Base-by-base conservation (phyloP, 1,284 basidiomycete species). In the Neonothopanus nambi region DNA sequence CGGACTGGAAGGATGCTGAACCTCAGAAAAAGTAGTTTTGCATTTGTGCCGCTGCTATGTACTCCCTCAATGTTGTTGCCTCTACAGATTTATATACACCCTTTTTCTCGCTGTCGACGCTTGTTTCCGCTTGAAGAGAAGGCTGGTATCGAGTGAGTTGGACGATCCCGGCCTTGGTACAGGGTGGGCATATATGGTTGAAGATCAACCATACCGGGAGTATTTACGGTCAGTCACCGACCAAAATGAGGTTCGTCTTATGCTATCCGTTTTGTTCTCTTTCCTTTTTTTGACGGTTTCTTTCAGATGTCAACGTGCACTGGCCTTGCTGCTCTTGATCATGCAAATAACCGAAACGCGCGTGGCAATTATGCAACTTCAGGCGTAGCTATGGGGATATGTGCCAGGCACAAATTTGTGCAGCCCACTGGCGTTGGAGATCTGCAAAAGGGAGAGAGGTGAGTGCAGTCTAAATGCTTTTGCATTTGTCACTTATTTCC, bases 321-420 rank as follows among this genome's bases (percentile, higher is more conserved):
- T 20, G 54, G 56, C 1, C 39, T 64, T 6, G 40, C 48, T 1
- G 60, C 61, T 8, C 28, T 63, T 1, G 56, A 57, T 13, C 30
- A 53, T 37, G 62, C 61, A 0, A n/a, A n/a, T n/a, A n/a, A n/a
- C n/a, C n/a, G n/a, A n/a, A n/a, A n/a, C n/a, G n/a, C n/a, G n/a
- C n/a, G n/a, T n/a, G n/a, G n/a, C n/a, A n/a, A n/a, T 1, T 54
- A 60, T 20, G 20, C 21, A 7, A 46, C 46, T 0, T 58, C 61
- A 0, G 62, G 62, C 0, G 49, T 61, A 6, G 59, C 42, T 0
- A 51, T 56, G 37, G 41, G 50, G 12, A 44, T 54, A 0, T 64
- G 63, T 54, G 56, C 59, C 5, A 40, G 60, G 1, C 60, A 63
- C 30, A 56, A 60, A 13, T 48, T 60, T 3, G 30, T 61, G 7